Base-by-base conservation (phyloP, 176 grass and related monocot genomes). In the Luzula sylvatica region DNA sequence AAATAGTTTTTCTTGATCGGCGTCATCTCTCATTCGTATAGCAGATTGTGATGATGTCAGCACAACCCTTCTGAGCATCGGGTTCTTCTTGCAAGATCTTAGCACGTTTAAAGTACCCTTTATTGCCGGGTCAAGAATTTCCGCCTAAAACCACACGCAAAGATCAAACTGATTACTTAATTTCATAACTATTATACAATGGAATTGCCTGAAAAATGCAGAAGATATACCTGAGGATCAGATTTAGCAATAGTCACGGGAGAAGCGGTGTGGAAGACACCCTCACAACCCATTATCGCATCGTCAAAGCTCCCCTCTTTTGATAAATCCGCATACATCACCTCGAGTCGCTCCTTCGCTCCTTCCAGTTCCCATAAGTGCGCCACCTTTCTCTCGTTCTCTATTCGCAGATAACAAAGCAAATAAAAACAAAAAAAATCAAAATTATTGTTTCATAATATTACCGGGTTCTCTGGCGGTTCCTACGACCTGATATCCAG, bases 401-500 rank as follows among this genome's bases (percentile, higher is more conserved):
- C 88, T 94, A 20, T 39, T 21, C 50, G 57, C 24, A n/a, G 24
- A 68, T 7, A 20, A 65, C 62, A 67, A 5, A 30, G 9, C n/a
- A n/a, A n/a, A n/a, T n/a, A n/a, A 45, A 45, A 45, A 45, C 40
- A 45, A 45, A 14, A 45, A 14, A 14, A 45, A 14, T 45, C 8
- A 45, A 45, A 14, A 14, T 45, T 45, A 9, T 14, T 8, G 40
- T 45, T n/a, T n/a, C n/a, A n/a, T n/a, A n/a, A n/a, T n/a, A n/a
- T n/a, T 5, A 87, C 79, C 83, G 80, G 83, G 68, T 53, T 94
- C 76, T 72, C 83, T 77, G 16, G 81, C 83, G 25, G 88, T 94
- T 62, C 88, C 88, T 1, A 77, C 42, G 19, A 87, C 83, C 65
- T 78, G 72, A 71, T 87, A 94, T 19, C 83, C 88, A 0, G 75